These are phyloP conservation scores for Lactuca sativa DNA, from an alignment of 129 eudicot species.

Conservation along the genomic window DNA sequence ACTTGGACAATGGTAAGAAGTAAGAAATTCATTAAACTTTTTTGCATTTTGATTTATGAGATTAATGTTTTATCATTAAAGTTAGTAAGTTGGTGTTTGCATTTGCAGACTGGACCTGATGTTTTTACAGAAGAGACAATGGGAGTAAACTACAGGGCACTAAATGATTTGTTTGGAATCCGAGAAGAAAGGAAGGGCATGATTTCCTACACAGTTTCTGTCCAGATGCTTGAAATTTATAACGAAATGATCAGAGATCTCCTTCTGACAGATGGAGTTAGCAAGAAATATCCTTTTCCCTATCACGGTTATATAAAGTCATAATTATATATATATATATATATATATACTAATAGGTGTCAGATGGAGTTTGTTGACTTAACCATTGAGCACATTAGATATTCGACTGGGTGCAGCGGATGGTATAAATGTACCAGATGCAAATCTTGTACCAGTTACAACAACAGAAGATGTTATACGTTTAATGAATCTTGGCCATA, in stretches of 20 bases:
- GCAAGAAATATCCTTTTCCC: constrained; percentile 67
- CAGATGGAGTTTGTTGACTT: constrained; percentile 33
- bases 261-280: constrained; percentile 50
- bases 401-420: constrained; percentile 66
- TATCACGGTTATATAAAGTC: too few species aligned
- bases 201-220: constrained; percentile 58
- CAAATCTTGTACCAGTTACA: constrained; percentile 66
- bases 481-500: constrained; percentile 75
- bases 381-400: constrained; percentile 64
- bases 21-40: too few species aligned
- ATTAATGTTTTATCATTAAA: too few species aligned
- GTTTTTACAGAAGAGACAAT: constrained; percentile 54
- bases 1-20: constrained; percentile 72
- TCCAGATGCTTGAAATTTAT: constrained; percentile 93
- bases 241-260: constrained; percentile 92
- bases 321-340: too few species aligned
- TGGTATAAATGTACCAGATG: constrained; percentile 89
- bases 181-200: constrained; percentile 67
- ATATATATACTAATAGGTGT: too few species aligned
- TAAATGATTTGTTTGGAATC: constrained; percentile 67
- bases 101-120: constrained; percentile 70
- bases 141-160: constrained; percentile 83
- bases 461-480: constrained; percentile 67
- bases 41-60: too few species aligned
- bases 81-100: not conserved